Base-by-base conservation (phyloP, 139 green algal species). In the Coccomyxa sp. region DNA sequence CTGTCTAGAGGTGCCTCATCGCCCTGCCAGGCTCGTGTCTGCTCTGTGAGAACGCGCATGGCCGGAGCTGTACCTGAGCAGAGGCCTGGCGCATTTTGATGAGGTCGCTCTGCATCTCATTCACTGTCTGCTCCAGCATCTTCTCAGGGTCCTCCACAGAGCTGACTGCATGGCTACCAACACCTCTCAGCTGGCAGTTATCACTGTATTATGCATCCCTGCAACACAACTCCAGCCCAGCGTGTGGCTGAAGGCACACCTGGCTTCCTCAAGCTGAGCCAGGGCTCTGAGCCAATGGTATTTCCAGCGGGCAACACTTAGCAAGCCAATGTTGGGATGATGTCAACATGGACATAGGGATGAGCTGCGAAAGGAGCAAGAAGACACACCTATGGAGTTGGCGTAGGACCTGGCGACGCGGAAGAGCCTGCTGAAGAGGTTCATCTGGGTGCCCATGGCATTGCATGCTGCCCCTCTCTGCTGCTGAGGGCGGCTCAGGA, bases 91-190 rank as follows among this genome's bases (percentile, higher is more conserved):
- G 88, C 92, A 99, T 95, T 82, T 97, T 98, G 76, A 98, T 95
- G 16, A 99, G 89, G 80, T 99, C 97, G 69, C 88, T 86, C 87
- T 99, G 93, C 95, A 99, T 99, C 79, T 99, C 97, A 35, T 88
- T 87, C 39, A 99, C 97, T 0, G 97, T 94, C 87, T 97, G 90
- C 40, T 99, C 97, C 77, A 99, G 85, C 0, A 99, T 92, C 84
- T 99, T 99, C 88, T 99, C 97, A 2, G 97, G 97, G 79, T 99
- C 97, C 85, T 98, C 94, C 0, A 90, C 93, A 9, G 54, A 76
- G 40, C 74, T 88, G 8, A 98, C 93, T 95, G 88, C 73, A 82
- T 44, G 72, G 8, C 74, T 64, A 92, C 73, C 54, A 80, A 74
- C 14, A 79, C 55, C 8, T 7, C 58, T 69, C 86, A 40, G 7